Conservation (phyloP, 352 stramenopile genomes). For the Blastocystis sp. region DNA sequence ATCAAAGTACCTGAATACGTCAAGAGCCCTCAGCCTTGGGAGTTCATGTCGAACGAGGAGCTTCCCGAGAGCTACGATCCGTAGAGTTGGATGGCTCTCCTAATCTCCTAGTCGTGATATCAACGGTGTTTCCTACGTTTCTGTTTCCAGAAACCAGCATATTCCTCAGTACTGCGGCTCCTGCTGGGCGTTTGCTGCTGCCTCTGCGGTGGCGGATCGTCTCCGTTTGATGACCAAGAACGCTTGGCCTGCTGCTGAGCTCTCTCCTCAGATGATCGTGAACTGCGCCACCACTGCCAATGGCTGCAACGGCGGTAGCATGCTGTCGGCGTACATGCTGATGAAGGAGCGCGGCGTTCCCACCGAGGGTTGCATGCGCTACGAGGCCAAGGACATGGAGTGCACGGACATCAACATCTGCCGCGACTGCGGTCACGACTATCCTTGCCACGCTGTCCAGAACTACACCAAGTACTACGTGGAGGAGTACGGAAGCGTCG, state of each 20-base stretch:
- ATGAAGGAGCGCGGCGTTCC: constrained; percentile 83
- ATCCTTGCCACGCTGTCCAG: constrained; percentile 77
- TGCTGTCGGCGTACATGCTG: constrained; percentile 82
- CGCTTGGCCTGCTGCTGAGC: constrained; percentile 71
- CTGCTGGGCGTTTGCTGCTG: constrained; percentile 77
- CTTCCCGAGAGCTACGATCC: constrained; percentile 82
- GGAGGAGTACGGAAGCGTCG: constrained; percentile 83
- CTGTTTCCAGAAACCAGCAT: constrained; percentile 95
- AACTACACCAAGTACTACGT: constrained; percentile 88
- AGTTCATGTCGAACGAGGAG: constrained; percentile 74
- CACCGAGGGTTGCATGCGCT: constrained; percentile 87
- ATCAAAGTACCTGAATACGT: constrained; percentile 18
- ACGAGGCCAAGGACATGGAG: constrained; percentile 79
- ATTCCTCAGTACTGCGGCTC: constrained; percentile 85
- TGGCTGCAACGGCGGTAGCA: constrained; percentile 84
- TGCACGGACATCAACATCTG: constrained; percentile 82
- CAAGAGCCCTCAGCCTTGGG: constrained; percentile 70
- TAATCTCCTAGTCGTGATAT: constrained; percentile 72
- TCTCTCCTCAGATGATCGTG: constrained; percentile 78
- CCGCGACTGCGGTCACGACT: constrained; percentile 76
- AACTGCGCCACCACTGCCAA: constrained; percentile 75
- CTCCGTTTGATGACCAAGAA: constrained; percentile 66
- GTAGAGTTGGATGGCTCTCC: neutral
- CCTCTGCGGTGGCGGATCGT: constrained; percentile 46
- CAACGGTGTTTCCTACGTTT: constrained; percentile 85